Evolutionary conservation across 2,329 filamentous ascomycete genomes (phyloP).

Genomic region (Talaromyces pinophilus): DNA sequence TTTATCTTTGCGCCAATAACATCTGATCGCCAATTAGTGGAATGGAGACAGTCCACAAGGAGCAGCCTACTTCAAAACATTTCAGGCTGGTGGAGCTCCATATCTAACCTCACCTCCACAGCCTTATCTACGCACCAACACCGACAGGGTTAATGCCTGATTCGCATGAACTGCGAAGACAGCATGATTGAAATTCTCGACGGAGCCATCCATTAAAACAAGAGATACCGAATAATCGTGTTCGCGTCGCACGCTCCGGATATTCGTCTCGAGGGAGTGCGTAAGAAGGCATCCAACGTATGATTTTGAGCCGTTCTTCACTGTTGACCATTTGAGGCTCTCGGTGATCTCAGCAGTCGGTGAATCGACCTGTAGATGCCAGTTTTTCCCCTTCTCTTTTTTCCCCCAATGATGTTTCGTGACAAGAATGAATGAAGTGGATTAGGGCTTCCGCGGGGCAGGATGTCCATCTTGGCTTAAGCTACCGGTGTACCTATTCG

Average conservation of each 20-base stretch:
- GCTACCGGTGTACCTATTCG: not conserved
- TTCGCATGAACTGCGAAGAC: conserved; percentile 15
- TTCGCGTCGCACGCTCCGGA: not conserved
- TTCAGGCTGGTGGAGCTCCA: no score
- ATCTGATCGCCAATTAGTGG: not conserved
- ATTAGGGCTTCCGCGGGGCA: conserved; percentile 10
- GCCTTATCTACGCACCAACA: not conserved
- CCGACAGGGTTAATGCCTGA: conserved; percentile 1
- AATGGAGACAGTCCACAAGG: not conserved
- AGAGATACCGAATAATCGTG: not conserved
- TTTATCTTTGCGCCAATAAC: not conserved
- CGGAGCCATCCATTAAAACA: conserved; percentile 2
- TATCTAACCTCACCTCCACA: not conserved
- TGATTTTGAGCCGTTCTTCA: conserved; percentile 17
- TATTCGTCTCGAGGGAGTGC: not conserved
- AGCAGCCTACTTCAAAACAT: not conserved
- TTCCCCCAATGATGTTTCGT: no score
- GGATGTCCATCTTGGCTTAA: not conserved
- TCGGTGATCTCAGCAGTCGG: not conserved
- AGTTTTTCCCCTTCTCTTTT: not conserved
- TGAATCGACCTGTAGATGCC: conserved; percentile 4
- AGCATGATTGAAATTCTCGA: conserved; percentile 11
- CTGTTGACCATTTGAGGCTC: conserved; percentile 2
- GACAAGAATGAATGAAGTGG: conserved; percentile 5
- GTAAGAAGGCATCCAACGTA: conserved; percentile 14